Evolutionary conservation across 495 filamentous ascomycete species (phyloP).

Genomic region (Hypoxylon trugodes): DNA sequence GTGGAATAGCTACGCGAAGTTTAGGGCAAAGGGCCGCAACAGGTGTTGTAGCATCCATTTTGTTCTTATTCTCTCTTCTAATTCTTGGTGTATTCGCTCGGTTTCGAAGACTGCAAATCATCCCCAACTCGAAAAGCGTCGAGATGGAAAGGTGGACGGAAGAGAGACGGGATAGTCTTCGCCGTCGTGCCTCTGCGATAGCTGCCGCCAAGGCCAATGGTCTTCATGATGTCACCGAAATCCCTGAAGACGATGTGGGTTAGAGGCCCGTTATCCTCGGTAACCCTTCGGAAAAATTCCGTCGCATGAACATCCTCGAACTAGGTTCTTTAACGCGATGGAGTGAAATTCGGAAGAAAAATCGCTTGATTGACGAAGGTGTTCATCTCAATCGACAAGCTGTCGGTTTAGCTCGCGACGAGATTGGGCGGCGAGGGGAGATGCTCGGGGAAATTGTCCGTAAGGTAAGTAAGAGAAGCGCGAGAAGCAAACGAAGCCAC

Average conservation of each 20-base stretch:
- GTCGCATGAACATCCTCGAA: constrained; percentile 73
- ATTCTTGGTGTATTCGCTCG: constrained; percentile 66
- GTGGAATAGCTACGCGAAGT: constrained; percentile 66
- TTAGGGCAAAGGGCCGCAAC: constrained; percentile 72
- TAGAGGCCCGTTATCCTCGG: constrained; percentile 74
- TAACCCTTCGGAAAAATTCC: constrained; percentile 69
- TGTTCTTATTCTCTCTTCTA: constrained; percentile 68
- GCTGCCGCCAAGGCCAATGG: constrained; percentile 47
- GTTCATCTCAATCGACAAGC: constrained; percentile 51
- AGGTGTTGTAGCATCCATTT: constrained; percentile 67
- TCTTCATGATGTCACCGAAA: constrained; percentile 49
- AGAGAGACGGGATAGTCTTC: constrained; percentile 51
- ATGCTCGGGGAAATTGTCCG: constrained; percentile 45
- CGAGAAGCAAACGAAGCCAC: constrained; percentile 44
- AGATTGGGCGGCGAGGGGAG: constrained; percentile 42
- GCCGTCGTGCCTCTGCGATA: constrained; percentile 45
- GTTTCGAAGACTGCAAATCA: constrained; percentile 70
- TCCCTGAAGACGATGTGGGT: constrained; percentile 59
- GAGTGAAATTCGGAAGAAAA: constrained; percentile 75
- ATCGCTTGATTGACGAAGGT: constrained; percentile 62
- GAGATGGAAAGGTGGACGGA: constrained; percentile 62
- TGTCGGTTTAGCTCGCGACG: constrained; percentile 47
- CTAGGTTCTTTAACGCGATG: constrained; percentile 69
- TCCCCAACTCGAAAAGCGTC: constrained; percentile 61
- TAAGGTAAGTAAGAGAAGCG: constrained; percentile 48